Evolutionary conservation across 495 filamentous ascomycete genomes (phyloP), one percentile per base, ranked within the genome.

Genomic region (Oidiodendron maius): DNA sequence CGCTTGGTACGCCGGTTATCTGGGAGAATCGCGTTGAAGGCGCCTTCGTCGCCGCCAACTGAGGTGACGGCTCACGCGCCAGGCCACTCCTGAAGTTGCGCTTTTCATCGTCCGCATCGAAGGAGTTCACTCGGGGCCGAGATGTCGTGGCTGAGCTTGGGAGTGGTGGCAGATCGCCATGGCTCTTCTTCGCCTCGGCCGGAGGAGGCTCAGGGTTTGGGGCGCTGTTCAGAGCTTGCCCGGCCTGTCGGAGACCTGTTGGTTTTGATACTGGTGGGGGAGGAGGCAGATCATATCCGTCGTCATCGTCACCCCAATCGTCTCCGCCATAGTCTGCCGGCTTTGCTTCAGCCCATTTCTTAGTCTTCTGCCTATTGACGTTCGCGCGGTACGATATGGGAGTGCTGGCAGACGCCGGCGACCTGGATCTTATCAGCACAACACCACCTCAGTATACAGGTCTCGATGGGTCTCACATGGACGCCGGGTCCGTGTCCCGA

Each of bases 331-430:
- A 98, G 49, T 83, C 84, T 49, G 82, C 80, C 30, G 81, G 73
- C 62, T 91, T 94, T 18, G 93, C 93, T 57, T 96, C 83, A 10
- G 91, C 84, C 93, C 93, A 98, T 70, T 89, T 89, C 67, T 82
- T 89, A 15, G 93, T 96, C 68, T 96, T 95, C 25, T 83, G 73
- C 48, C 93, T 86, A 66, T 87, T 89, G 22, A 96, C 83, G 61
- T 97, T 95, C 11, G 90, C 76, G 48, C 71, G 71, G 56, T 76
- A 80, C 28, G 63, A 61, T 3, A 65, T 51, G 36, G 52, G 37
- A 46, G 28, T 58, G 49, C 46, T 50, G 3, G 42, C 15, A 13
- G 35, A 46, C 25, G 43, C 51, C 1, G 52, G 52, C 6, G 25
- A 44, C 50, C 57, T 59, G 35, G 11, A 16, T 12, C 39, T 8